phyloP scores from a whole-genome alignment of 2,329 filamentous ascomycete genomes.

The Gremmenia infestans region DNA sequence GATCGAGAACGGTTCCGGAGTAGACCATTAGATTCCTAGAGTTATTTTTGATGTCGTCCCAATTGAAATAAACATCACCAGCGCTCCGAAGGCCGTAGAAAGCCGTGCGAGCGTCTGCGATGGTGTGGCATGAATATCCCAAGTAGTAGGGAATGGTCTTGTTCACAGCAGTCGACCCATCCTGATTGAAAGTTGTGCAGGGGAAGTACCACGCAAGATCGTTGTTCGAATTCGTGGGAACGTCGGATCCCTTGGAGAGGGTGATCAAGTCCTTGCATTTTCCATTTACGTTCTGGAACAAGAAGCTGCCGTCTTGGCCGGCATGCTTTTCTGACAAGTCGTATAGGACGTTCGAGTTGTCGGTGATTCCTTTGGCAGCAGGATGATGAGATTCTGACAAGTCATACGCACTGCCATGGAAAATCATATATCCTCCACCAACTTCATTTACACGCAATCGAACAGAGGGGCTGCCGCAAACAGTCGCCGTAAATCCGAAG shows the following conservation, averaged over 20 bases:
- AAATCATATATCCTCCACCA: conserved; percentile 82
- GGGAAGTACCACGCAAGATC: conserved; percentile 97
- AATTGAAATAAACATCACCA: conserved; percentile 93
- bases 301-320: conserved; percentile 90
- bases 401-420: conserved; percentile 88
- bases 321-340: conserved; percentile 77
- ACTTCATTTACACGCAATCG: conserved; percentile 83
- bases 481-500: conserved; percentile 88
- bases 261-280: conserved; percentile 91
- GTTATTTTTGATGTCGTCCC: conserved; percentile 86
- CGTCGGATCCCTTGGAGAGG: conserved; percentile 61
- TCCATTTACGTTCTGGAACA: conserved; percentile 98
- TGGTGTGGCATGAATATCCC: conserved; percentile 88
- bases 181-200: conserved; percentile 86
- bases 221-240: conserved; percentile 68
- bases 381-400: conserved; percentile 73
- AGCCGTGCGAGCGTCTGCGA: conserved; percentile 56
- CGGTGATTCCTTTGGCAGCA: conserved; percentile 70
- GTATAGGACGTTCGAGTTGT: conserved; percentile 73
- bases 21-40: conserved; percentile 91
- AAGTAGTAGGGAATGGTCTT: conserved; percentile 68
- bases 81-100: conserved; percentile 70
- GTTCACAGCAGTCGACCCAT: conserved; percentile 78
- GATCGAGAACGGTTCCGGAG: conserved; percentile 86
- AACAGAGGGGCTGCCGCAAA: conserved; percentile 67